Evolutionary conservation across 768 basidiomycete species (phyloP), one percentile per base, ranked within the genome.

Genomic region (Phanerochaete sordida): DNA sequence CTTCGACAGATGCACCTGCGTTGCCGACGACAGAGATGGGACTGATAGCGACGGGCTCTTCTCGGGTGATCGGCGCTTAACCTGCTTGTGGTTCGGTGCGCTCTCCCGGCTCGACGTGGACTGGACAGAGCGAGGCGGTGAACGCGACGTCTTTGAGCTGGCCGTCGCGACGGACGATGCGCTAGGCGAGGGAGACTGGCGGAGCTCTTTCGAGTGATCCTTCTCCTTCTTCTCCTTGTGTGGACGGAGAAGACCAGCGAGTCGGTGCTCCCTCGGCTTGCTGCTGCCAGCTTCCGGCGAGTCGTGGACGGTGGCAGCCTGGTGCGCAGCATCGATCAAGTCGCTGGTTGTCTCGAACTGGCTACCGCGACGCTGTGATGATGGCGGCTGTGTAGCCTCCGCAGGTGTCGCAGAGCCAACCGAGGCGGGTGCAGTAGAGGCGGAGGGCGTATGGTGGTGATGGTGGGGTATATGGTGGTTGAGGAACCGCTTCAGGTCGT

Each of bases 401-500:
- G 70, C 66, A 53, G 70, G 71, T 1, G 72, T 70, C 4, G 72
- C 67, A 48, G 68, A 61, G 52, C 64, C 68, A 1, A 62, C 57
- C 13, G 69, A 72, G 16, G 67, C 63, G 0, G 70, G 30, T 2
- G 64, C 66, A 33, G 58, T 70, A 45, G 66, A 67, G 47, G 65
- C 65, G 37, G 62, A 65, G 43, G 64, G 63, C 58, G 56, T 63
- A 27, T 56, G 59, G 61, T 47, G 64, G 64, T 48, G 60, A 67
- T 64, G 66, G 62, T 72, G 72, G 60, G 85, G 85, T 51, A 96
- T 86, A 75, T 96, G 93, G 75, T 91, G 85, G 76, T 96, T 92
- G 63, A 99, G 83, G 78, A 98, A 97, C 28, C 95, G 90, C 71
- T 93, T 93, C 68, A 98, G 86, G 73, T 98, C 95, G 75, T 91